Evolutionary conservation across 768 basidiomycete species (phyloP), one percentile per base, ranked within the genome.

Genomic region (Pleurotus platypus): DNA sequence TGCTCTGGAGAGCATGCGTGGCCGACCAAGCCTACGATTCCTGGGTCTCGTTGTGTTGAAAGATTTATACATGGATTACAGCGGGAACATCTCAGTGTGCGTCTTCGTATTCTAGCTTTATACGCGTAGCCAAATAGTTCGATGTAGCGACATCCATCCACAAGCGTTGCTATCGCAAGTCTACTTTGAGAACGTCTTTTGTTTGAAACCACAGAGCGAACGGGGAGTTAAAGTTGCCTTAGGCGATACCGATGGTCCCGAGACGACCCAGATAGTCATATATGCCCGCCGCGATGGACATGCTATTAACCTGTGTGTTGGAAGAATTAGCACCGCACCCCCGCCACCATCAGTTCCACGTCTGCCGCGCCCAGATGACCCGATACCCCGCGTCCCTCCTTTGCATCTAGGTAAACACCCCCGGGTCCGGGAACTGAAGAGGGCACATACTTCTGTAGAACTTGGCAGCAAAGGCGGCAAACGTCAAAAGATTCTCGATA

Each of bases 1-100:
- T 18, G 84, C 87, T 0, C 67, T 92, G 50, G 90, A 91, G 69
- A 89, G 84, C 68, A 90, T 92, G 88, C 88, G 89, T 39, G 86
- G 88, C 15, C 70, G 87, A 16, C 86, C 85, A 1, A 79, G 80
- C 22, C 69, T 92, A 16, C 76, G 81, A 37, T 78, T 88, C 58
- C 72, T 83, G 49, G 86, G 83, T 2, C 74, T 76, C 0, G 76
- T 81, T 15, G 74, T 72, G 26, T 67, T 89, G 39, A 66, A 73
- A 38, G 81, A 86, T 51, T 65, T 89, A 0, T 86, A 80, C 71
- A 67, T 84, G 58, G 89, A 91, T 66, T 77, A 79, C 46, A 75
- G 75, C 38, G 82, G 80, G 13, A 83, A 69, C 45, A 78, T 81
- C 13, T 65, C 75, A 35, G 81, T 80, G 22, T 83, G 68, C 50